Evolutionary conservation across 768 basidiomycete species (phyloP).

Genomic region (Tricholoma sp.): DNA sequence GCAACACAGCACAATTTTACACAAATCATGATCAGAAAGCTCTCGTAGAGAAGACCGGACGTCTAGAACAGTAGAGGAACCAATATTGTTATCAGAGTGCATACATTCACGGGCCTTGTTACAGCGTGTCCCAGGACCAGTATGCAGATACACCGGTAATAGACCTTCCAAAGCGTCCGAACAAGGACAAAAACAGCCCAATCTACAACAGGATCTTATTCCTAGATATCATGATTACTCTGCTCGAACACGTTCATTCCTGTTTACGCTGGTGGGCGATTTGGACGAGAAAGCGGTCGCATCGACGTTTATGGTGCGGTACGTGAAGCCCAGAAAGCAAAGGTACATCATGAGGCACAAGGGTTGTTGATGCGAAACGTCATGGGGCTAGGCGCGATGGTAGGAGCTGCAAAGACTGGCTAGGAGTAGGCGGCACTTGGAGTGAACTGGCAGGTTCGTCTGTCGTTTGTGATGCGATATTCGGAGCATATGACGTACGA

Average conservation of each 20-base stretch:
- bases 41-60: too few relatives aligned
- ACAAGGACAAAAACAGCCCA: slow-evolving; percentile 34
- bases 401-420: slow-evolving; percentile 48
- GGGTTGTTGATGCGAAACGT: slow-evolving; percentile 36
- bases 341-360: slow-evolving; percentile 36
- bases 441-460: slow-evolving; percentile 44
- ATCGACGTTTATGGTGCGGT: slow-evolving; percentile 38
- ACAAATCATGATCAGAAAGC: too few relatives aligned
- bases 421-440: slow-evolving; percentile 53
- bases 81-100: too few relatives aligned
- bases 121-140: slow-evolving; percentile 34
- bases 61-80: too few relatives aligned
- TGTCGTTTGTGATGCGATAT: slow-evolving; percentile 52
- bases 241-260: slow-evolving; percentile 43
- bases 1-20: slow-evolving; percentile 39
- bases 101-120: too few relatives aligned
- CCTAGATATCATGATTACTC: slow-evolving; percentile 48
- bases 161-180: slow-evolving; percentile 35
- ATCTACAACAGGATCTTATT: slow-evolving; percentile 49
- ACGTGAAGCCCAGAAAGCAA: slow-evolving; percentile 36
- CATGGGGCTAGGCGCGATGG: slow-evolving; percentile 46
- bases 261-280: slow-evolving; percentile 27
- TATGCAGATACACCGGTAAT: slow-evolving; percentile 41
- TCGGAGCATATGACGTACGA: slow-evolving; percentile 51
- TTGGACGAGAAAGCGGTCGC: slow-evolving; percentile 42